Base-by-base conservation (phyloP, 179 eudicot species). In the Corrigiola litoralis region DNA sequence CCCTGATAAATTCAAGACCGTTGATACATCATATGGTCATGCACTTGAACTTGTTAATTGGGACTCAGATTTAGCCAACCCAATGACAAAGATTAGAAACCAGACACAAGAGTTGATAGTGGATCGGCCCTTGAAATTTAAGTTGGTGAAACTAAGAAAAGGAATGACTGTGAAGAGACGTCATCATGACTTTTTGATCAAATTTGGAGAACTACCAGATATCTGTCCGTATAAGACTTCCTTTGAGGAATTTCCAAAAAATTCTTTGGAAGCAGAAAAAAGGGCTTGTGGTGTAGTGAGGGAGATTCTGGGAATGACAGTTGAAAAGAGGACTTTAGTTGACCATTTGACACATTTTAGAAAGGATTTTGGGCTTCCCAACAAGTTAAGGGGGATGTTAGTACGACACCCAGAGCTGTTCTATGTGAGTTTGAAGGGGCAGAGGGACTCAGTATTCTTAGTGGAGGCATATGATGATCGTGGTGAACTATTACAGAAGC, bases 301-400 rank as follows among this genome's bases (percentile, higher is more conserved):
- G 74, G 99, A 94, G 83, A 79, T 86, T 20, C 79, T 90, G 67
- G 94, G 88, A 32, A 79, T 88, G 97, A 83, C 82, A 36, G 70
- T 88, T 42, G 92, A 94, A 80, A 94, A 84, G 77, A 83, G 88
- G 79, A 90, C 95, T 2, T 73, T 94, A 72, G 74, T 90, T 8
- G 97, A 94, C 68, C 99, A 90, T 65, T 66, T 94, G 68, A 94
- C 97, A 7, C 97, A 88, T 79, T 90, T 90, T 42, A 80, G 99
- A 72, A 86, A 79, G 77, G 99, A 94, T 33, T 90, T 87, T 75
- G 96, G 92, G 63, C 73, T 94, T 64, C 87, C 97, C 6, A 86
- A 94, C 63, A 86, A 81, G 78, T 67, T 88, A 65, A 81, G 92
- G 71, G 92, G 80, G 44, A 81, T 88, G 96, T 69, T 94, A 41